These are phyloP conservation scores for Entrophospora sp. DNA, from an alignment of 192 early-diverging fungal species.

Conservation along the genomic window DNA sequence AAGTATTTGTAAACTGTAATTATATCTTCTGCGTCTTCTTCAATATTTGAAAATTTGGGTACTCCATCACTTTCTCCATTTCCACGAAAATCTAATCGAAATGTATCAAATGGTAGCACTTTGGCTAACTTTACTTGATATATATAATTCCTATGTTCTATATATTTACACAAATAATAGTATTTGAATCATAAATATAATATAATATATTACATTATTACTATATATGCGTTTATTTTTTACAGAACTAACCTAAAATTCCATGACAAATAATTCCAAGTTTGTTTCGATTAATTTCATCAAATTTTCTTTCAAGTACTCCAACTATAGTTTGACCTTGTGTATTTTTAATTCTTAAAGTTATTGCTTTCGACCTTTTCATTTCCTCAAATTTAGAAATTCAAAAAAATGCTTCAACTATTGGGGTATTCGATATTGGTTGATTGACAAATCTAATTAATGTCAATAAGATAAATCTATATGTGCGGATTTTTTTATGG, in stretches of 20 bases:
- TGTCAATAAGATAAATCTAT: no score
- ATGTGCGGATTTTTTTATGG: no score
- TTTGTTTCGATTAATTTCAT: background rate
- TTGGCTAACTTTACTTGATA: constrained; percentile 28
- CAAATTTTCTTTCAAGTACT: constrained; percentile 17
- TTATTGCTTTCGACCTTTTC: no score
- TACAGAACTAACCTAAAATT: constrained; percentile 22
- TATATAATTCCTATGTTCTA: constrained; percentile 32
- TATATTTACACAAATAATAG: no score
- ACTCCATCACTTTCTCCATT: constrained; percentile 30
- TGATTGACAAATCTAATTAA: no score
- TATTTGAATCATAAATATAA: no score
- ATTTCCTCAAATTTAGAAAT: no score
- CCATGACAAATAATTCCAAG: constrained; percentile 26
- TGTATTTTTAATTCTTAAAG: constrained; percentile 16
- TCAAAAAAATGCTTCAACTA: no score
- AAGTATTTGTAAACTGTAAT: background rate
- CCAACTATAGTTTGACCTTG: constrained; percentile 21
- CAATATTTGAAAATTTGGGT: no score
- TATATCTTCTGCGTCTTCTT: background rate
- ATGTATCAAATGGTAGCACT: constrained; percentile 25
- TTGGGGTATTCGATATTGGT: no score
- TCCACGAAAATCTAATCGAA: constrained; percentile 33
- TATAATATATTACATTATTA: no score
- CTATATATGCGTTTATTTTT: no score